phyloP scores from a whole-genome alignment of 179 eudicot genomes.

The Gypsophila paniculata region DNA sequence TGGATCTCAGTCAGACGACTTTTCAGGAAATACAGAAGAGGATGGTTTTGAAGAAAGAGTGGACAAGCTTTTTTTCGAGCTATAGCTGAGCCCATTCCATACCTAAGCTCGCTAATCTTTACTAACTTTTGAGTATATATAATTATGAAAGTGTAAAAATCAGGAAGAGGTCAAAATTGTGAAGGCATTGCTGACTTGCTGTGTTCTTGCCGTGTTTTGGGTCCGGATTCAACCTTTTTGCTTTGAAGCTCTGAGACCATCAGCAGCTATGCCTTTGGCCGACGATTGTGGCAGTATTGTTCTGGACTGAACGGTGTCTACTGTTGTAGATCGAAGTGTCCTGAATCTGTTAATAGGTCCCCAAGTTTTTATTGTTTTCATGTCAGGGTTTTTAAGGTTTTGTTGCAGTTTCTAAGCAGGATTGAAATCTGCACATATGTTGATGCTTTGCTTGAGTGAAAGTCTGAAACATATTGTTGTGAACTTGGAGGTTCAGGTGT shows the following conservation, averaged over 20 bases:
- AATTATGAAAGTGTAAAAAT: constrained; percentile 36
- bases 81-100: constrained; percentile 19
- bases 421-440: too few relatives aligned
- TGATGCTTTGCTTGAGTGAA: too few relatives aligned
- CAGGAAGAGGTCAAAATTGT: constrained; percentile 32
- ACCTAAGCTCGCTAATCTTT: constrained; percentile 19
- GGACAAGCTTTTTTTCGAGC: constrained; percentile 33
- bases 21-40: constrained; percentile 26
- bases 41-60: constrained; percentile 33
- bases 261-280: constrained; percentile 17
- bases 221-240: constrained; percentile 27
- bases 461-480: too few relatives aligned
- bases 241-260: constrained; percentile 34
- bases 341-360: constrained; percentile 24
- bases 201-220: constrained; percentile 27
- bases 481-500: too few relatives aligned
- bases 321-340: constrained; percentile 10
- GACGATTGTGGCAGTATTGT: constrained; percentile 1
- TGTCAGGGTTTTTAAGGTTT: constrained; percentile 19
- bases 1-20: constrained; percentile 33
- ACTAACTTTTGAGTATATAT: constrained; percentile 34
- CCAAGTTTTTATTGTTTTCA: constrained; percentile 1
- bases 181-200: constrained; percentile 26
- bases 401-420: not conserved
- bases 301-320: constrained; percentile 6